These are phyloP conservation scores for Rhizomucor miehei DNA, from an alignment of 371 early-diverging fungal species.

Conservation along the genomic window DNA sequence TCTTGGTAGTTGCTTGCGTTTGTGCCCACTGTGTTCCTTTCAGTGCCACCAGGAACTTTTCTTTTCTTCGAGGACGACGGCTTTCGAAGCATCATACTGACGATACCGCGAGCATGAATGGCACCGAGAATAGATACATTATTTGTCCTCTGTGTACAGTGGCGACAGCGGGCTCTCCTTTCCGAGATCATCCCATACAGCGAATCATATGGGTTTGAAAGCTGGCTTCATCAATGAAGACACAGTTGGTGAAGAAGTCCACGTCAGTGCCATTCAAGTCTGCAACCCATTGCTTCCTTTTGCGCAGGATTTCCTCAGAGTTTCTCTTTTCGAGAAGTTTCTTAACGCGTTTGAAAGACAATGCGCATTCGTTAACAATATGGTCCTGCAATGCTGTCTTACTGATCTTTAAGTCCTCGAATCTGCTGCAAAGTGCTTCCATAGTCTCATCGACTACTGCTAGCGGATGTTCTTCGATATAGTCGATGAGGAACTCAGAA, in stretches of 20 bases:
- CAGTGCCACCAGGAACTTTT: neutral
- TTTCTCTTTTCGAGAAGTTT: neutral
- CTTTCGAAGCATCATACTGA: neutral
- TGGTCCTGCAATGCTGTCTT: neutral
- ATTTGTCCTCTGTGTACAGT: neutral
- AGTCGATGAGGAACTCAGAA: neutral
- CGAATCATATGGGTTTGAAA: slow-evolving; percentile 4
- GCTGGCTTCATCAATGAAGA: slow-evolving; percentile 12
- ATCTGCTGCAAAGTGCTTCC: neutral
- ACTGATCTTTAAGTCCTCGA: neutral
- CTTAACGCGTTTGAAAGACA: neutral
- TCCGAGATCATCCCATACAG: slow-evolving; percentile 5
- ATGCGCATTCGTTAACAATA: neutral
- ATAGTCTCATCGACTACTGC: neutral
- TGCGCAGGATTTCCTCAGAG: neutral
- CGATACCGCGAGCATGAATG: neutral
- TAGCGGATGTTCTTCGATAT: neutral
- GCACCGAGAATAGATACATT: neutral
- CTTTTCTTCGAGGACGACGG: slow-evolving; percentile 1
- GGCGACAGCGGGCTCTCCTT: neutral
- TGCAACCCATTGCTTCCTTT: slow-evolving; percentile 1
- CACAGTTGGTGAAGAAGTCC: slow-evolving; percentile 8
- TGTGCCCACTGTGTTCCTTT: neutral
- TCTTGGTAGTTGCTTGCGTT: neutral
- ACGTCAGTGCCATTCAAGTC: slow-evolving; percentile 7